These are phyloP conservation scores for Acacia melanoxylon DNA, from an alignment of 306 rosid species.

Conservation along the genomic window DNA sequence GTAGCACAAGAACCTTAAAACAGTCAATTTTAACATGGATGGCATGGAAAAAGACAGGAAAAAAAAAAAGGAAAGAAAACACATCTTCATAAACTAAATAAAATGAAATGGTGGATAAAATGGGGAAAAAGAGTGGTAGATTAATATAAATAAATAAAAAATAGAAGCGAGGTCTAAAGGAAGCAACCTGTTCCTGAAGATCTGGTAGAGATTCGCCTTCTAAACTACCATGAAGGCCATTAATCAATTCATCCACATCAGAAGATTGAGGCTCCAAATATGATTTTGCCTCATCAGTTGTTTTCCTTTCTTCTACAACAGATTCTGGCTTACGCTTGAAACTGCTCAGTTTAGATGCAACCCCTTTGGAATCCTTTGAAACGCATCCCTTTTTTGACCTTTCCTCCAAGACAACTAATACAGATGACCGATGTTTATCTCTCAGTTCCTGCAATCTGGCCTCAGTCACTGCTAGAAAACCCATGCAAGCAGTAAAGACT, in stretches of 20 bases:
- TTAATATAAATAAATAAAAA: conserved; percentile 7
- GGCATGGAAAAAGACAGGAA: background rate
- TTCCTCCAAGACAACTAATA: conserved; percentile 68
- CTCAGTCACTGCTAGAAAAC: conserved; percentile 83
- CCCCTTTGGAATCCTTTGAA: conserved; percentile 85
- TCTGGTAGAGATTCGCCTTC: conserved; percentile 67
- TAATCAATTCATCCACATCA: conserved; percentile 58
- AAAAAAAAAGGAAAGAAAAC: background rate
- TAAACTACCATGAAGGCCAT: conserved; percentile 56
- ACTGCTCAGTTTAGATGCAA: conserved; percentile 85
- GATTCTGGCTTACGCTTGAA: conserved; percentile 70
- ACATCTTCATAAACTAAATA: conserved; percentile 21
- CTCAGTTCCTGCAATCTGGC: conserved; percentile 71
- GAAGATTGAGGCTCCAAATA: conserved; percentile 39
- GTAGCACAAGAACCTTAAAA: background rate
- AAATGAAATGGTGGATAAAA: conserved; percentile 14
- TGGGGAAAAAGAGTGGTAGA: background rate
- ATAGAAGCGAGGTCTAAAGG: conserved; percentile 14
- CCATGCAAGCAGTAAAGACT: conserved; percentile 91
- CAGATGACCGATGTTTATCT: conserved; percentile 74
- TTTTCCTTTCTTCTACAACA: conserved; percentile 47
- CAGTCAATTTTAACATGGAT: conserved; percentile 9
- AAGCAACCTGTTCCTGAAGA: conserved; percentile 87
- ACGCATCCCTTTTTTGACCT: conserved; percentile 60
- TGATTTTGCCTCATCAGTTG: conserved; percentile 34